Base-by-base conservation (phyloP, 306 rosid species). In the Calophaca sinica region DNA sequence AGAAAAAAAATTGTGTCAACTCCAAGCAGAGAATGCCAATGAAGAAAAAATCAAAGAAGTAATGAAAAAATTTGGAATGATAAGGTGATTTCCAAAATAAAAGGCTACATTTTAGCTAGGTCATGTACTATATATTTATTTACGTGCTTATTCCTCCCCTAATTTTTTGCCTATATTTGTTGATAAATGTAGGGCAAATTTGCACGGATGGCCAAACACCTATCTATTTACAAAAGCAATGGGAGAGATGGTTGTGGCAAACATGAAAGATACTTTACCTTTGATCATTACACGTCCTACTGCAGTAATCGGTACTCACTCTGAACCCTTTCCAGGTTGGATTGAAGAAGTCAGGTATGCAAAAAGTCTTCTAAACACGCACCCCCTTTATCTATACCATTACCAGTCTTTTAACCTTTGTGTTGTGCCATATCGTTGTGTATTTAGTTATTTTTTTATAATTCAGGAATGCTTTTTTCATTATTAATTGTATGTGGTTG, bases 261-360 rank as follows among this genome's bases (percentile, higher is more conserved):
- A 68, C 3, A 50, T 8, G 46, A 68, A 68, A 32, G 15, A 14
- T 14, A n/a, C n/a, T n/a, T n/a, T n/a, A n/a, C n/a, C n/a, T n/a
- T n/a, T n/a, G n/a, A n/a, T n/a, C n/a, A n/a, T n/a, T n/a, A n/a
- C n/a, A n/a, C n/a, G n/a, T n/a, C n/a, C n/a, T n/a, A n/a, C n/a
- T n/a, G n/a, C n/a, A n/a, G n/a, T n/a, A n/a, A n/a, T n/a, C n/a
- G n/a, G 86, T 6, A 83, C 89, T 3, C 58, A 51, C 55, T 80
- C 65, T 0, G 78, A 88, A 15, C 87, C 91, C 12, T 80, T 85
- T 48, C 60, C 84, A 0, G 86, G 89, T 76, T 85, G 86, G 91
- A 54, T 85, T 45, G 86, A 87, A 81, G 83, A 77, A 13, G 44
- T 76, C 2, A 81, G 85, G 87, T 84, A 83, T 20, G 0, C n/a